phyloP scores from a whole-genome alignment of 1,284 basidiomycete genomes.

The Cutaneotrichosporon cyanovorans region DNA sequence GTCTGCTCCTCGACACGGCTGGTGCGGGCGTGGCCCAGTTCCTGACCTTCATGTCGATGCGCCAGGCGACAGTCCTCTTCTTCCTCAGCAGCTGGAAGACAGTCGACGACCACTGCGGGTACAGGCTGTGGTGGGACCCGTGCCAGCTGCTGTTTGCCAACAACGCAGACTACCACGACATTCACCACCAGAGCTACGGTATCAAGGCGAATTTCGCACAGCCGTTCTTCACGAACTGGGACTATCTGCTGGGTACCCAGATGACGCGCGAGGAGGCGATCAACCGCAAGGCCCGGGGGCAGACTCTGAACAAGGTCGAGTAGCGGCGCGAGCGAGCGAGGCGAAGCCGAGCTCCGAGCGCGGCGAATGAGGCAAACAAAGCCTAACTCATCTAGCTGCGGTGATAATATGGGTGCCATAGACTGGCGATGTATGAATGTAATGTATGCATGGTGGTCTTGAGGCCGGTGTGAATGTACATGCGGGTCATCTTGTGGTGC shows the following conservation, averaged over 20 bases:
- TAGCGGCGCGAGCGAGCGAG: too few relatives aligned
- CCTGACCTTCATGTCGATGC: conserved; percentile 62
- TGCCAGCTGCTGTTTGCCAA: conserved; percentile 83
- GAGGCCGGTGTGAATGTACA: too few relatives aligned
- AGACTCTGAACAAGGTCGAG: conserved; percentile 6
- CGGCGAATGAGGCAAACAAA: too few relatives aligned
- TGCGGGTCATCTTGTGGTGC: too few relatives aligned
- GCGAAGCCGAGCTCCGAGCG: too few relatives aligned
- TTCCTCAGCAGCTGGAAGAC: conserved; percentile 82
- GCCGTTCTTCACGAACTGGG: conserved; percentile 63
- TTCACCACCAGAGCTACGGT: conserved; percentile 88
- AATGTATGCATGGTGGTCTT: too few relatives aligned
- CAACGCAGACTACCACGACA: conserved; percentile 96
- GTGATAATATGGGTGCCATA: too few relatives aligned
- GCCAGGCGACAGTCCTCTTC: conserved; percentile 83
- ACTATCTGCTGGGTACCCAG: conserved; percentile 42
- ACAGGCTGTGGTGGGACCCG: conserved; percentile 79
- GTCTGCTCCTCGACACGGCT: conserved; percentile 79
- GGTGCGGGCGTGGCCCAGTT: conserved; percentile 73
- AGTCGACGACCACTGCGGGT: conserved; percentile 96
- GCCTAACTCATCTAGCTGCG: too few relatives aligned
- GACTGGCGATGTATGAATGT: too few relatives aligned
- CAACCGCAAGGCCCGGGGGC: not conserved
- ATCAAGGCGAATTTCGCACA: conserved; percentile 96
- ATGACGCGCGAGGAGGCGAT: conserved; percentile 42